phyloP scores from a whole-genome alignment of 2,329 filamentous ascomycete genomes.

The Fusarium algeriense region DNA sequence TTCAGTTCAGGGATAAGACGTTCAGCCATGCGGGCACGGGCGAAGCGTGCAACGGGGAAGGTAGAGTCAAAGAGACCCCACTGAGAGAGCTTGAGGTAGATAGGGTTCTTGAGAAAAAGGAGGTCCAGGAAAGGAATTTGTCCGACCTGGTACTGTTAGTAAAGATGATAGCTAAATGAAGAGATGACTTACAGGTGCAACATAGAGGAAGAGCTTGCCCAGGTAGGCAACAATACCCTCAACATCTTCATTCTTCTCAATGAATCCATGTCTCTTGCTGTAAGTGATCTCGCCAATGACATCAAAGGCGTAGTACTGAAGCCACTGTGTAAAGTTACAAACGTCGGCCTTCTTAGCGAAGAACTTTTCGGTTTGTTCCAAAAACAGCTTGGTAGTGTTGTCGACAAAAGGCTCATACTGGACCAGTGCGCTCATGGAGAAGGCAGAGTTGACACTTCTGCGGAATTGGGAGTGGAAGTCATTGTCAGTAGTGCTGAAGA shows the following conservation, averaged over 20 bases:
- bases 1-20: conserved; percentile 63
- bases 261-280: conserved; percentile 79
- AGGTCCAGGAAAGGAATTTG: conserved; percentile 80
- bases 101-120: conserved; percentile 79
- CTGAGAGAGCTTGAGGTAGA: conserved; percentile 75
- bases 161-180: accelerated
- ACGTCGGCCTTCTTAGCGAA: conserved; percentile 59
- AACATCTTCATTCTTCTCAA: conserved; percentile 80
- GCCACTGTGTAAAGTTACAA: conserved; percentile 74
- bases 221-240: conserved; percentile 79
- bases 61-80: conserved; percentile 76
- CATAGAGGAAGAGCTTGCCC: conserved; percentile 74
- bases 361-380: conserved; percentile 69
- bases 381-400: conserved; percentile 78
- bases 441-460: conserved; percentile 80
- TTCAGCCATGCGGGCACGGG: conserved; percentile 74
- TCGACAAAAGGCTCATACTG: conserved; percentile 86
- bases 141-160: conserved; percentile 64
- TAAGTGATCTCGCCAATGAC: conserved; percentile 84
- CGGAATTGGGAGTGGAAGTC: conserved; percentile 80
- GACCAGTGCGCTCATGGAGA: conserved; percentile 81
- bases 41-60: conserved; percentile 80
- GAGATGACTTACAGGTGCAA: conserved; percentile 67
- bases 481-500: conserved; percentile 83
- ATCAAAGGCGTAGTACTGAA: conserved; percentile 86